These are phyloP conservation scores for Juncus inflexus DNA, from an alignment of 176 grass and related monocot genomes.

Conservation along the genomic window DNA sequence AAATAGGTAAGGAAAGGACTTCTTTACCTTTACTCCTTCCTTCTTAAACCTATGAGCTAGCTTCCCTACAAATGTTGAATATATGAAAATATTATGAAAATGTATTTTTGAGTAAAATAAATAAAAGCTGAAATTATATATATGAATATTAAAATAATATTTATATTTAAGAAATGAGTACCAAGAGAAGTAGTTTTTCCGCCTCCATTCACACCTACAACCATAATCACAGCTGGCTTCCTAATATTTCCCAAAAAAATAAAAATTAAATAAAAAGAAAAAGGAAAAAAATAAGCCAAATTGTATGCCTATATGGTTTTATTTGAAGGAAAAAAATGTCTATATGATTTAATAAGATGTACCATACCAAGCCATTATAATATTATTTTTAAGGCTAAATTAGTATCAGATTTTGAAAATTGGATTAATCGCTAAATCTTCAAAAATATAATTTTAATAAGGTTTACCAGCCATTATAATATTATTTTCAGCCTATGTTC, in stretches of 20 bases:
- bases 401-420: too few relatives aligned
- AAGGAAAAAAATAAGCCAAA: neutral
- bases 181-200: slow-evolving; percentile 90
- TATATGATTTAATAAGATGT: too few relatives aligned
- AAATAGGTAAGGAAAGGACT: neutral
- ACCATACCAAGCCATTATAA: too few relatives aligned
- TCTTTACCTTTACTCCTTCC: slow-evolving; percentile 75
- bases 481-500: too few relatives aligned
- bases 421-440: too few relatives aligned
- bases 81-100: slow-evolving; percentile 15
- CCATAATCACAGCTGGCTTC: slow-evolving; percentile 81
- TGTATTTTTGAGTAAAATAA: too few relatives aligned
- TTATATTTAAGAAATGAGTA: slow-evolving; percentile 26
- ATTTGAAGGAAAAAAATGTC: neutral
- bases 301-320: neutral
- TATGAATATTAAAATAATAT: neutral
- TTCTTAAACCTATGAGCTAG: slow-evolving; percentile 93
- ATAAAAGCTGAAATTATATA: neutral
- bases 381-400: too few relatives aligned
- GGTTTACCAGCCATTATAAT: neutral
- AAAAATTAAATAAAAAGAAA: slow-evolving; percentile 10
- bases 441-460: neutral
- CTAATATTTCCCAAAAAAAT: slow-evolving; percentile 29
- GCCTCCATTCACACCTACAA: slow-evolving; percentile 94
- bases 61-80: slow-evolving; percentile 61